Percentiles rank a stretch among this genome's conserved stretches.
Conservation (phyloP, 495 filamentous ascomycete genomes). For the Barbatosphaeria neglecta region DNA sequence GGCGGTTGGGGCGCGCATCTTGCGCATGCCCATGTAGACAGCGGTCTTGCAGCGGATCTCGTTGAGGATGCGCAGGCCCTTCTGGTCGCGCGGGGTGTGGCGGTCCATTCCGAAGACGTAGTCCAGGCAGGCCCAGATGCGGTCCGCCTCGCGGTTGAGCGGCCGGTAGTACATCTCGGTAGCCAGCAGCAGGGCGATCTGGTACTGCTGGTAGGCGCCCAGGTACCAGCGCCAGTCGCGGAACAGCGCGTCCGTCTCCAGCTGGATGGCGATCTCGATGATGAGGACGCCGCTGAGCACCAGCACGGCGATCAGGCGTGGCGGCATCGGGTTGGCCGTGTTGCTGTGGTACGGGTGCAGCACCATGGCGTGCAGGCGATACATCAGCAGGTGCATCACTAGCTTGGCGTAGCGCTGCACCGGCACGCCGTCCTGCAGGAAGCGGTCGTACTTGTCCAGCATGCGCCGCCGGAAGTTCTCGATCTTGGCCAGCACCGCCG, state of each 20-base stretch:
- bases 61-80: constrained; percentile 24
- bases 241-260: constrained; percentile 45
- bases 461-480: constrained; percentile 48
- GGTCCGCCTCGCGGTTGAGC: constrained; percentile 38
- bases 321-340: constrained; percentile 38
- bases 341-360: constrained; percentile 53
- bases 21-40: constrained; percentile 30
- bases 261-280: constrained; percentile 46
- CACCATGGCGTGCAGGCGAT: constrained; percentile 50
- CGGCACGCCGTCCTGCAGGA: constrained; percentile 44
- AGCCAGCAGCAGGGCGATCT: constrained; percentile 40
- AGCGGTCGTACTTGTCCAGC: constrained; percentile 45
- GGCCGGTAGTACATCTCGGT: constrained; percentile 46
- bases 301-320: constrained; percentile 33
- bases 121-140: constrained; percentile 60
- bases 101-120: constrained; percentile 54
- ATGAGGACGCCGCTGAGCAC: constrained; percentile 39
- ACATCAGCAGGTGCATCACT: constrained; percentile 50
- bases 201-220: constrained; percentile 44
- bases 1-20: constrained; percentile 31
- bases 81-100: constrained; percentile 27
- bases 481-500: constrained; percentile 45
- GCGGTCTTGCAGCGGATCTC: constrained; percentile 29
- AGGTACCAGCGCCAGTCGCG: constrained; percentile 43
- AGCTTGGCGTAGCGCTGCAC: constrained; percentile 47